Conservation (phyloP, 805 yeast genomes). For the Candida germanica region DNA sequence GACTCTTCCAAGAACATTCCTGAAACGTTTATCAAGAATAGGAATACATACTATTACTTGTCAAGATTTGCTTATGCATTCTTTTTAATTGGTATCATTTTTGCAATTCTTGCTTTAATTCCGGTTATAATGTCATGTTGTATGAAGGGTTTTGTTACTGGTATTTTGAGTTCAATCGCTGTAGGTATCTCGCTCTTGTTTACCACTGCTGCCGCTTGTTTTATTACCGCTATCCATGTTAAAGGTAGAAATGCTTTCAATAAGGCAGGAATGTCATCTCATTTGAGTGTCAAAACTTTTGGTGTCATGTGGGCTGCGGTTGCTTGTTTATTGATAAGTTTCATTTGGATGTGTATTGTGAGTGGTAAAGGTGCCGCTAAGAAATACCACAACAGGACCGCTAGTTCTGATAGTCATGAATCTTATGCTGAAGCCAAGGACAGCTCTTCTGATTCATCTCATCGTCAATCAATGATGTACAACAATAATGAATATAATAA, state of each 20-base stretch:
- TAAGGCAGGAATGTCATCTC: slow-evolving; percentile 39
- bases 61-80: slow-evolving; percentile 66
- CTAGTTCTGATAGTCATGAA: slow-evolving; percentile 10
- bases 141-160: slow-evolving; percentile 10
- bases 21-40: slow-evolving; percentile 40
- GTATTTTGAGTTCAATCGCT: slow-evolving; percentile 11
- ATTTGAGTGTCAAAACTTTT: slow-evolving; percentile 48
- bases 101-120: slow-evolving; percentile 51
- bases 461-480: slow-evolving; percentile 4
- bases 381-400: slow-evolving; percentile 4
- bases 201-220: slow-evolving; percentile 42
- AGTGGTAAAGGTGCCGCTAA: slow-evolving; percentile 12
- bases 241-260: slow-evolving; percentile 50
- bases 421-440: slow-evolving; percentile 11
- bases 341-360: slow-evolving; percentile 14
- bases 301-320: slow-evolving; percentile 57
- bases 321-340: slow-evolving; percentile 13
- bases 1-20: slow-evolving; percentile 40
- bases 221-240: slow-evolving; percentile 54
- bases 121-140: slow-evolving; percentile 22
- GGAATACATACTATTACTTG: slow-evolving; percentile 59
- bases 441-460: slow-evolving; percentile 11
- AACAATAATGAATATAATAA: slow-evolving; percentile 4
- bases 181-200: slow-evolving; percentile 37
- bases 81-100: slow-evolving; percentile 56